phyloP scores from a whole-genome alignment of 441 rosid species.

The Euphorbia celastroides region DNA sequence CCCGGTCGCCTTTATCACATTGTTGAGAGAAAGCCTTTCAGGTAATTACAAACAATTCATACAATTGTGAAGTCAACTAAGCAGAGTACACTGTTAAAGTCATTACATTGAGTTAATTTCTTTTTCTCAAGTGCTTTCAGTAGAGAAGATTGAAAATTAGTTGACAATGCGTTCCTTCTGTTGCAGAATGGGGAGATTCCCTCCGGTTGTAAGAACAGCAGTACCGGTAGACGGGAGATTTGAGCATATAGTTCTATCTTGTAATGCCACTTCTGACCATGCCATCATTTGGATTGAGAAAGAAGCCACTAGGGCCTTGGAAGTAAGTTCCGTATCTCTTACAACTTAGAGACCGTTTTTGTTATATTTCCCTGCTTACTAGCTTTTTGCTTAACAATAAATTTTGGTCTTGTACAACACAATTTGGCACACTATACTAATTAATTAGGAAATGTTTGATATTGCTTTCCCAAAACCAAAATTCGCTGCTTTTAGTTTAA shows the following conservation, averaged over 20 bases:
- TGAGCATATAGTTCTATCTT: slow-evolving; percentile 88
- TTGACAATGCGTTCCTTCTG: not conserved
- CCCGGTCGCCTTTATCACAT: slow-evolving; percentile 96
- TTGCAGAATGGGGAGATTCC: slow-evolving; percentile 71
- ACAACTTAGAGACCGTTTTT: too few species aligned
- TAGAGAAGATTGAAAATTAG: not conserved
- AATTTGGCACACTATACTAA: too few species aligned
- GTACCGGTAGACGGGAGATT: slow-evolving; percentile 96
- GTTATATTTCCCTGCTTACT: too few species aligned
- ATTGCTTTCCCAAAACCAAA: too few species aligned
- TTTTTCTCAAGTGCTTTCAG: not conserved
- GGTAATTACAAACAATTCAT: slow-evolving; percentile 32
- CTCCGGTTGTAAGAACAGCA: slow-evolving; percentile 87
- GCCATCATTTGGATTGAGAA: slow-evolving; percentile 83
- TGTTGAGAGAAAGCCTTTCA: slow-evolving; percentile 77
- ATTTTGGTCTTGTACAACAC: too few species aligned
- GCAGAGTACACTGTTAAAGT: not conserved
- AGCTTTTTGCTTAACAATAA: too few species aligned
- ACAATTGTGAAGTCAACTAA: not conserved
- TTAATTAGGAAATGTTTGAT: too few species aligned
- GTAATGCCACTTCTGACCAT: slow-evolving; percentile 92
- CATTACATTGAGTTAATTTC: not conserved
- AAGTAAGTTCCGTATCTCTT: slow-evolving; percentile 36
- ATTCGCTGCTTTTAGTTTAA: too few species aligned
- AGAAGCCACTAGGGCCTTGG: slow-evolving; percentile 73